Evolutionary conservation across 108 stramenopile genomes (phyloP).

Genomic region (Cylindrotheca fusiformis): DNA sequence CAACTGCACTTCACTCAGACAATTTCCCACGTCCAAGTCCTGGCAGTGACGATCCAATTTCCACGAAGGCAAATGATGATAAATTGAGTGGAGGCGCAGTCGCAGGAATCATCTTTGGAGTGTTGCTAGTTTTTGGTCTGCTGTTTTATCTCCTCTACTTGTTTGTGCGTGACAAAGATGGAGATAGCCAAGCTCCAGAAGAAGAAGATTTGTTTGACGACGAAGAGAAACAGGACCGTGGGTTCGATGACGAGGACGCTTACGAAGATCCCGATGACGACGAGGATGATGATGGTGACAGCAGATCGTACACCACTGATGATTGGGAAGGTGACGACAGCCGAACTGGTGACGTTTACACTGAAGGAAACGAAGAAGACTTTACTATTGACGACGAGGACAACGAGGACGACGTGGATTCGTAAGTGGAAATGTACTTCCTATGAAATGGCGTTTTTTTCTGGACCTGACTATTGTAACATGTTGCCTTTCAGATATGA

Average conservation of each 20-base stretch:
- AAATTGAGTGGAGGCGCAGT: neutral
- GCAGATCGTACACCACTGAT: neutral
- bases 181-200: neutral
- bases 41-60: neutral
- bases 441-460: too few relatives aligned
- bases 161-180: neutral
- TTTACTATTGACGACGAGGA: neutral
- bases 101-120: neutral
- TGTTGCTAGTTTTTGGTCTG: neutral
- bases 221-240: neutral
- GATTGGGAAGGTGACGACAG: neutral
- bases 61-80: neutral
- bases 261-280: neutral
- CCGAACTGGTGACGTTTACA: neutral
- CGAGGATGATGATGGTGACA: neutral
- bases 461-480: too few relatives aligned
- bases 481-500: too few relatives aligned
- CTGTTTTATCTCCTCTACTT: neutral
- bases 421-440: too few relatives aligned
- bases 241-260: neutral
- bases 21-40: neutral
- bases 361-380: neutral
- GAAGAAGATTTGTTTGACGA: neutral
- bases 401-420: neutral
- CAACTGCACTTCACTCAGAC: neutral